Evolutionary conservation across 2,329 filamentous ascomycete species (phyloP), one percentile per base, ranked within the genome.

Genomic region (Claviceps maximensis): DNA sequence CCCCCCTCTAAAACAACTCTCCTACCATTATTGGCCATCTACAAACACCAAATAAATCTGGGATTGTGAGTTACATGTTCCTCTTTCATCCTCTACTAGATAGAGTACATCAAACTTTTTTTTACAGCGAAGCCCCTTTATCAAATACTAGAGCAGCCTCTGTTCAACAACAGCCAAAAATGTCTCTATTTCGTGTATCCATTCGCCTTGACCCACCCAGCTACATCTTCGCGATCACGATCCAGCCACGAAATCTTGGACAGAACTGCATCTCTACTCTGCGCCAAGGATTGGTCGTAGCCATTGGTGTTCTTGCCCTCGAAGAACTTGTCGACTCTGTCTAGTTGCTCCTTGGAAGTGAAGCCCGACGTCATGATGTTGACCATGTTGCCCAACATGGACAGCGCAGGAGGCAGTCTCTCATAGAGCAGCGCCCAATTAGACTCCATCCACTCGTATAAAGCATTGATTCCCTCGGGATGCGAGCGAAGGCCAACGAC

Each of bases 391-490:
- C 89, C 86, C 47, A 97, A 76, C 79, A 97, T 91, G 40, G 86
- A 84, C 60, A 94, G 78, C 19, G 83, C 84, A n/a, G 91, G 88
- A 29, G 89, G 90, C 47, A 95, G 79, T 63, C 87, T 84, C 75
- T 86, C 82, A 66, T 82, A 79, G 45, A 97, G 74, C 36, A 80
- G 77, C n/a, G 87, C 86, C 89, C 91, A 97, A 71, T 95, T 93
- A 59, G 83, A 76, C 65, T 83, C 86, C 74, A 95, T 76, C 87
- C 88, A 97, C 19, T 67, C 69, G 78, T 86, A 96, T 54, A 95
- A 77, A 8, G 86, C 86, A 54, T 86, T 74, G 53, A 95, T 86
- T 59, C 91, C 91, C 45, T 83, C 81, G 8, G 82, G 73, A 65
- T 94, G 88, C 51, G 79, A 80, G 54, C 90, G 82, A 29, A 97